phyloP scores from a whole-genome alignment of 192 early-diverging fungal species.

The Dissophora globulifera region DNA sequence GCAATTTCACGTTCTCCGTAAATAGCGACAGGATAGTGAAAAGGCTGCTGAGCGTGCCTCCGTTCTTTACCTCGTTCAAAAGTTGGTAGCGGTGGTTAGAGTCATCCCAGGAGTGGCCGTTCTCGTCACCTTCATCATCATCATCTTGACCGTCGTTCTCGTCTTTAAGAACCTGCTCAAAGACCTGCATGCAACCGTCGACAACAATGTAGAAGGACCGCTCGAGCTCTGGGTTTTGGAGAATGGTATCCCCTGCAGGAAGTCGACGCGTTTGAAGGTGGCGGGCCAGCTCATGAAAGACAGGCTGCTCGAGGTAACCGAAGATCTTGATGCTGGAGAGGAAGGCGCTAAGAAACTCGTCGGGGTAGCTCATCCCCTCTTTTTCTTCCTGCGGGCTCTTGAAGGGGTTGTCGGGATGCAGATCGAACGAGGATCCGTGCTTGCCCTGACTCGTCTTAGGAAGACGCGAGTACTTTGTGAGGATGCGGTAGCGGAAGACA shows the following conservation, averaged over 20 bases:
- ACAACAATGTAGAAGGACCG: conserved; percentile 95
- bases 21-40: conserved; percentile 94
- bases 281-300: conserved; percentile 94
- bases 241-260: conserved; percentile 80
- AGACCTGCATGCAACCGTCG: conserved; percentile 94
- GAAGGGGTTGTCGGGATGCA: conserved; percentile 73
- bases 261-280: conserved; percentile 84
- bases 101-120: conserved; percentile 47
- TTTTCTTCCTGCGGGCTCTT: conserved; percentile 64
- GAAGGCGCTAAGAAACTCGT: conserved; percentile 85
- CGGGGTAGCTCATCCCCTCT: conserved; percentile 65
- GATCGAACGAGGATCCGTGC: conserved; percentile 68
- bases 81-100: conserved; percentile 68
- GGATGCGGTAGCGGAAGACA: conserved; percentile 75
- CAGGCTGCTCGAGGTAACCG: conserved; percentile 95
- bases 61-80: conserved; percentile 89
- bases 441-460: conserved; percentile 58
- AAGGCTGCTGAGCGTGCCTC: conserved; percentile 91
- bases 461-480: conserved; percentile 79
- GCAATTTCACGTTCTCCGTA: conserved; percentile 75
- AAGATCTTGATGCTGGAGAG: conserved; percentile 92
- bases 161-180: conserved; percentile 66
- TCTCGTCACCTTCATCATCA: conserved; percentile 52
- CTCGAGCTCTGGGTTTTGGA: conserved; percentile 73
- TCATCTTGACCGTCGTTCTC: conserved; percentile 53